phyloP scores from a whole-genome alignment of 139 green algal species.

The Auxenochlorella pyrenoidosa region DNA sequence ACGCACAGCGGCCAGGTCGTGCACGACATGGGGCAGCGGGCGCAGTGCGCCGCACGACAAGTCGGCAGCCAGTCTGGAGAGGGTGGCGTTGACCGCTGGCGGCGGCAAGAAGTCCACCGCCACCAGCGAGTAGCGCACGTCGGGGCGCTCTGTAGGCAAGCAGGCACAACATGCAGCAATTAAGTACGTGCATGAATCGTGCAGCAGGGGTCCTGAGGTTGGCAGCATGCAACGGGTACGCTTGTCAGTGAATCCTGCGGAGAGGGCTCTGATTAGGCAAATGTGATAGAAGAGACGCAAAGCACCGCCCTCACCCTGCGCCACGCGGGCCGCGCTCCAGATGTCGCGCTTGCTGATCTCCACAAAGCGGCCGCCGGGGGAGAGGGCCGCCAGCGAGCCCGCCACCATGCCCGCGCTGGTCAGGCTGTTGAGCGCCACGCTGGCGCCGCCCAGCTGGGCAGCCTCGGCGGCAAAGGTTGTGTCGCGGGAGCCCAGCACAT shows the following conservation, averaged over 20 bases:
- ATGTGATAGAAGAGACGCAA: too few species aligned
- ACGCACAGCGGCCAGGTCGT: slow-evolving; percentile 57
- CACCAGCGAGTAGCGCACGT: slow-evolving; percentile 79
- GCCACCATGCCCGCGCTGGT: slow-evolving; percentile 88
- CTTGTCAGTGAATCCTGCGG: too few species aligned
- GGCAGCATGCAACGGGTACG: too few species aligned
- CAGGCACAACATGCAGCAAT: too few species aligned
- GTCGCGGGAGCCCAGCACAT: slow-evolving; percentile 65
- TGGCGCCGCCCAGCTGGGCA: slow-evolving; percentile 16
- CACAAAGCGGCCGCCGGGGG: slow-evolving; percentile 67
- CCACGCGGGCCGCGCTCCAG: slow-evolving; percentile 67
- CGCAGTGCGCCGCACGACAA: slow-evolving; percentile 52
- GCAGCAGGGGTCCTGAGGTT: not conserved
- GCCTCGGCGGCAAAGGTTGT: slow-evolving; percentile 56
- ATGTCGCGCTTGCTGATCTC: slow-evolving; percentile 95
- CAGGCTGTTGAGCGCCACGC: slow-evolving; percentile 83
- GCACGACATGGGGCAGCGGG: slow-evolving; percentile 59
- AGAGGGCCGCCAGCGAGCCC: slow-evolving; percentile 69
- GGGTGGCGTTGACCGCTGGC: slow-evolving; percentile 48
- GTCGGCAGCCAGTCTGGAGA: slow-evolving; percentile 46
- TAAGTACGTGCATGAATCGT: too few species aligned
- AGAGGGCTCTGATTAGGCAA: too few species aligned
- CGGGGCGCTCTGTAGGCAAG: slow-evolving; percentile 68
- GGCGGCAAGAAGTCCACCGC: slow-evolving; percentile 91
- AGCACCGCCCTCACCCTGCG: slow-evolving; percentile 41